These are phyloP conservation scores for Cyclotella baltica DNA, from an alignment of 108 stramenopile species.

Conservation along the genomic window DNA sequence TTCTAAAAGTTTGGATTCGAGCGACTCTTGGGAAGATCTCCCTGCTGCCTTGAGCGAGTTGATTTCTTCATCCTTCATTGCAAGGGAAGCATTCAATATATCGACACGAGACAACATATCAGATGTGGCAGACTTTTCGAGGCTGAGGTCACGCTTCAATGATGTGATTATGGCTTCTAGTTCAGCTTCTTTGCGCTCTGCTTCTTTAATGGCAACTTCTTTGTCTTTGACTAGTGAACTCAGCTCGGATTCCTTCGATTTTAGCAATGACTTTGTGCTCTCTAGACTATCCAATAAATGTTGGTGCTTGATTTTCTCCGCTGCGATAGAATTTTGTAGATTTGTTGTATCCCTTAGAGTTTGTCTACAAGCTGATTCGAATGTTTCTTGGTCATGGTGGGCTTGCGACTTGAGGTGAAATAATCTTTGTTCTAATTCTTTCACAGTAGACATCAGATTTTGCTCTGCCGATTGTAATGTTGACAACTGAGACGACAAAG, in stretches of 20 bases:
- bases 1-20: slow-evolving; percentile 15
- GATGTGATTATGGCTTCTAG: slow-evolving; percentile 13
- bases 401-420: neutral
- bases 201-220: neutral
- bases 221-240: neutral
- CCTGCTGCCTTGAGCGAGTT: slow-evolving; percentile 6
- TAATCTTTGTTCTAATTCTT: neutral
- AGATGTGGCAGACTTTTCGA: slow-evolving; percentile 4
- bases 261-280: neutral
- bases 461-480: neutral
- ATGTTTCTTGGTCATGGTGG: neutral
- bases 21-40: neutral
- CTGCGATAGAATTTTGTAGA: slow-evolving; percentile 4
- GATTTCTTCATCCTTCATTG: slow-evolving; percentile 12
- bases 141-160: slow-evolving; percentile 14
- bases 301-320: slow-evolving; percentile 6
- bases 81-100: neutral
- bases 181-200: neutral
- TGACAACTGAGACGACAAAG: neutral
- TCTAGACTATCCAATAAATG: neutral
- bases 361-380: neutral
- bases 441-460: neutral
- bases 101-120: neutral
- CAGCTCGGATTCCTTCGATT: slow-evolving; percentile 21
- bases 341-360: neutral